Base-by-base conservation (phyloP, 2,329 filamentous ascomycete species). In the Talaromyces sp. region DNA sequence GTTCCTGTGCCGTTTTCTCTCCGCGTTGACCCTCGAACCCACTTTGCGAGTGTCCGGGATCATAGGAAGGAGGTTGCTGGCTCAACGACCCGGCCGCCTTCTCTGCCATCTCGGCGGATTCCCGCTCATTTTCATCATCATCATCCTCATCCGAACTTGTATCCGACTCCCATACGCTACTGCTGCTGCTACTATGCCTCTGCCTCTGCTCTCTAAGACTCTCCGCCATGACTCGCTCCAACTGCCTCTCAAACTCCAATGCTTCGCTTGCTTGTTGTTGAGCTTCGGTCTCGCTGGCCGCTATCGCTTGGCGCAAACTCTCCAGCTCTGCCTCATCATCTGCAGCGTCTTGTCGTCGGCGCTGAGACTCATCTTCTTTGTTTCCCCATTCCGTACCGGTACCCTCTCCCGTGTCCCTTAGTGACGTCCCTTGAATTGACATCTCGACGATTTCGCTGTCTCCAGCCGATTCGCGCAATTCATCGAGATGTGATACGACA, bases 11-110 rank as follows among this genome's bases (percentile, higher is more conserved):
- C 24, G 41, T 49, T 47, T 60, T 49, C 27, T 37, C 57, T 9
- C 22, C 9, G 1, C 13, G 22, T 7, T 35, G 27, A 35, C 41
- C 22, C 39, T 24, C 52, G 50, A 56, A 27, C 11, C 47, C 39
- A 47, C 27, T 60, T 60, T 33, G 39, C 3, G 27, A 35, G 4
- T 19, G 5, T 7, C 27, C 27, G 13, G 41, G 41, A 19, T 47
- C 24, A 60, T 60, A 47, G 16, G 57, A 45, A 33, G 58, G 41
- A 47, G 58, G 57, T 45, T 13, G 57, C 57, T 60, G 58, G 3
- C 47, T 50, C 24, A 22, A 50, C 27, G 13, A 27, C 7, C 11
- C 47, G 22, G 14, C 47, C 22, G 13, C 47, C 47, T 31, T 50
- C 24, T 7, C 47, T 24, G 22, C 14, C 47, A 50, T 14, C 47